These are phyloP conservation scores for Panaeolus papilionaceus DNA, from an alignment of 768 basidiomycete species.

Conservation along the genomic window DNA sequence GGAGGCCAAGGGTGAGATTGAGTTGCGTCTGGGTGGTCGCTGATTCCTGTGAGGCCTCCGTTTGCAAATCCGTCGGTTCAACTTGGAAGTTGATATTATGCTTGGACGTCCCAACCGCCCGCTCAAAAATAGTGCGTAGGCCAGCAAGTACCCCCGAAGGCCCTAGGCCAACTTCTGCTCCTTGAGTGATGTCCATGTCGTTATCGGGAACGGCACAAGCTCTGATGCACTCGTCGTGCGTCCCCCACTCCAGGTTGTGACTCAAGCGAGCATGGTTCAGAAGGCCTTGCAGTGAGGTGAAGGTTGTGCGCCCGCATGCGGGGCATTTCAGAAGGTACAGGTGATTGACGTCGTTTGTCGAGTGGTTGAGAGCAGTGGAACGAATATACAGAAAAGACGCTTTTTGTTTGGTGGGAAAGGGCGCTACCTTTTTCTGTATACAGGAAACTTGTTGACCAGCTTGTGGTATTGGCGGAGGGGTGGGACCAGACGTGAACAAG, in stretches of 20 bases:
- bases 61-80: conserved; percentile 15
- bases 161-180: conserved; percentile 51
- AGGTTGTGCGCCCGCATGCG: conserved; percentile 47
- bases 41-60: conserved; percentile 17
- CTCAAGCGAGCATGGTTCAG: conserved; percentile 59
- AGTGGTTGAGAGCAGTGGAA: conserved; percentile 33
- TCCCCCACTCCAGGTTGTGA: conserved; percentile 57
- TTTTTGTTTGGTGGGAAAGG: conserved; percentile 22
- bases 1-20: conserved; percentile 51
- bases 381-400: conserved; percentile 47
- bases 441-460: conserved; percentile 24
- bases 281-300: conserved; percentile 58
- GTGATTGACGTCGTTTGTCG: conserved; percentile 27
- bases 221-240: conserved; percentile 60
- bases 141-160: conserved; percentile 50
- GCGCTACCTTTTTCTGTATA: conserved; percentile 25
- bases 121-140: conserved; percentile 54
- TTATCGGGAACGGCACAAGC: conserved; percentile 53
- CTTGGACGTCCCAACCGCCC: conserved; percentile 45
- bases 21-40: conserved; percentile 32
- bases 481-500: conserved; percentile 41
- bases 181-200: conserved; percentile 44
- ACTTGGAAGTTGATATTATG: background rate
- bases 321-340: conserved; percentile 53
- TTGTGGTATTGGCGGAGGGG: conserved; percentile 28